Base-by-base conservation (phyloP, 257 asterid genomes). In the Nicotiana tabacum region DNA sequence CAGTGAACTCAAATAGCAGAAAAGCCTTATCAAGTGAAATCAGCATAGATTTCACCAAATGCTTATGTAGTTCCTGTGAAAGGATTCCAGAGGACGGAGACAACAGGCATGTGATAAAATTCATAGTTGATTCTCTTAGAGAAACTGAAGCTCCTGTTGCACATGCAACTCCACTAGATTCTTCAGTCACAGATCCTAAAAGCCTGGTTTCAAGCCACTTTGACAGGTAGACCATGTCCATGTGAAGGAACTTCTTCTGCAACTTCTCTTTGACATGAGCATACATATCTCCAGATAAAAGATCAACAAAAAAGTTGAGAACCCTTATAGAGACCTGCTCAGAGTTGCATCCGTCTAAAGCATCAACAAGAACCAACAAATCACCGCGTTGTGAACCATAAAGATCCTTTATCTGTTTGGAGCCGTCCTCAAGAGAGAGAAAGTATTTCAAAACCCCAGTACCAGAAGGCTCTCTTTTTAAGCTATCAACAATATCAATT, bases 191-290 rank as follows among this genome's bases (percentile, higher is more conserved):
- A 82, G 88, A 86, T 83, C 98, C 98, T 74, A 96, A 83, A 84
- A 96, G 90, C 90, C 98, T 93, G 80, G 84, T 87, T 85, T 92
- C 97, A 78, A 96, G 88, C 99, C 99, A 96, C 89, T 88, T 93
- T 7, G 94, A 88, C 21, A 96, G 88, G 88, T 83, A 88, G 82
- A 62, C 87, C 85, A 88, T 78, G 86, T 92, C 95, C 96, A 91
- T 92, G 86, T 77, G 84, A 58, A 89, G 88, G 82, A 96, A 94
- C 84, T 94, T 96, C 88, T 69, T 87, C 88, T 89, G 97, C 86
- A 94, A 85, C 86, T 86, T 87, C 85, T 87, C 88, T 83, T 88
- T 96, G 37, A 96, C 84, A 82, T 86, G 93, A 70, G 91, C 84
- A 76, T 84, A 86, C 77, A 70, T 27, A 70, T 89, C 97, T 74